Evolutionary conservation across 208 protist genomes (phyloP).

Genomic region (Giardia duodenalis): DNA sequence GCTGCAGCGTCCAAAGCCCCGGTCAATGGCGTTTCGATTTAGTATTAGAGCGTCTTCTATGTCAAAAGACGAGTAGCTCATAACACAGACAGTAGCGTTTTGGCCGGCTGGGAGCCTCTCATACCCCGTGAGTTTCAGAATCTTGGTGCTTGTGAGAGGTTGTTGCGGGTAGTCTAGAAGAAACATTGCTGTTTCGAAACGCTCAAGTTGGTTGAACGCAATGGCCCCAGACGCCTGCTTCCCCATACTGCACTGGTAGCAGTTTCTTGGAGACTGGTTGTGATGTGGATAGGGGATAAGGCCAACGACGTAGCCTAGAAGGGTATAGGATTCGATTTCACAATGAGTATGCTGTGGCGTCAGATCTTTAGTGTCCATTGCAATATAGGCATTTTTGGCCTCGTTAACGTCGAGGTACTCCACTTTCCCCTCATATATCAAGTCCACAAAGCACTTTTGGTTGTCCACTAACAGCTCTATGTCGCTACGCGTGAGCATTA

Average conservation of each 20-base stretch:
- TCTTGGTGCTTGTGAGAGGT: constrained; percentile 32
- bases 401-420: constrained; percentile 99
- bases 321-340: constrained; percentile 70
- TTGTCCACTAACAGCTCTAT: not conserved
- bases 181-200: constrained; percentile 93
- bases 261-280: constrained; percentile 99
- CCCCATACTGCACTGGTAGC: constrained; percentile 99
- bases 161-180: constrained; percentile 89
- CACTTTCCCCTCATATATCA: constrained; percentile 66
- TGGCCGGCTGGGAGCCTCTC: constrained; percentile 86
- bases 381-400: constrained; percentile 77
- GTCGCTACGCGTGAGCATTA: not conserved
- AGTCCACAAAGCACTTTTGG: constrained; percentile 57
- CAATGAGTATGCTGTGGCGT: constrained; percentile 57
- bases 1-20: constrained; percentile 59
- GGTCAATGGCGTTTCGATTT: constrained; percentile 83
- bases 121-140: constrained; percentile 36
- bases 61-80: constrained; percentile 97
- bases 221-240: constrained; percentile 92
- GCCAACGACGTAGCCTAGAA: constrained; percentile 65
- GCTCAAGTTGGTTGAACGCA: constrained; percentile 62
- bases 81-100: constrained; percentile 96
- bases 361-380: constrained; percentile 69
- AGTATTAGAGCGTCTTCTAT: constrained; percentile 98
- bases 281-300: constrained; percentile 99